Base-by-base conservation (phyloP, 169 alveolate genomes). In the Eimeria mitis region DNA sequence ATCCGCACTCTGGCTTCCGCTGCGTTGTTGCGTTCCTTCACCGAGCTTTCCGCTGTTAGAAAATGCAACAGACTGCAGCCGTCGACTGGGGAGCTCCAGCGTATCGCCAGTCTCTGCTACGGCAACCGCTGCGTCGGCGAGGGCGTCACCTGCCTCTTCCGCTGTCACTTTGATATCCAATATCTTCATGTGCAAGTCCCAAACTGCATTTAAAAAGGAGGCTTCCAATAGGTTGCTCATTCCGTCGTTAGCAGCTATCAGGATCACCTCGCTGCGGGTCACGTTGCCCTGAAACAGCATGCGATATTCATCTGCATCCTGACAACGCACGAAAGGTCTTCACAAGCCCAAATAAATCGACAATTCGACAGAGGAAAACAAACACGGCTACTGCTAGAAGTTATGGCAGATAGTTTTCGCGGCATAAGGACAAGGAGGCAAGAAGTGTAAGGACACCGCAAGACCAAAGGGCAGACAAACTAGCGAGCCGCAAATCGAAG, bases 231-330 rank as follows among this genome's bases (percentile, higher is more conserved):
- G 54, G 52, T 92, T 92, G 54, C 92, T 92, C 88, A 44, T 79
- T 25, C 54, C 61, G 40, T 61, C 96, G 85, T 91, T 76, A 3
- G 96, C 92, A 16, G 89, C 94, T 42, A 92, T 88, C 47, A 79
- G 63, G 79, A 92, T 81, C 25, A 92, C 81, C 65, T 92, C 96
- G 40, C 90, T 92, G 78, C 96, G 96, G 52, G 94, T 83, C 78
- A 81, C 92, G 68, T 92, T 92, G 79, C 94, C 96, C 28, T 83
- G 81, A 63, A 92, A 92, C 42, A 68, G n/a, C 88, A 79, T 83
- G 37, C 92, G 52, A 28, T 56, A 92, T 8, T 61, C 88, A 52
- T 73, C 87, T 0, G 96, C 89, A 54, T 92, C 96, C 96, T 92
- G 94, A 21, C 49, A n/a, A 25, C 49, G 28, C 84, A 44, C 81